These are phyloP conservation scores for Epichloe brachyelytri DNA, from an alignment of 2,329 filamentous ascomycete genomes.

Conservation along the genomic window DNA sequence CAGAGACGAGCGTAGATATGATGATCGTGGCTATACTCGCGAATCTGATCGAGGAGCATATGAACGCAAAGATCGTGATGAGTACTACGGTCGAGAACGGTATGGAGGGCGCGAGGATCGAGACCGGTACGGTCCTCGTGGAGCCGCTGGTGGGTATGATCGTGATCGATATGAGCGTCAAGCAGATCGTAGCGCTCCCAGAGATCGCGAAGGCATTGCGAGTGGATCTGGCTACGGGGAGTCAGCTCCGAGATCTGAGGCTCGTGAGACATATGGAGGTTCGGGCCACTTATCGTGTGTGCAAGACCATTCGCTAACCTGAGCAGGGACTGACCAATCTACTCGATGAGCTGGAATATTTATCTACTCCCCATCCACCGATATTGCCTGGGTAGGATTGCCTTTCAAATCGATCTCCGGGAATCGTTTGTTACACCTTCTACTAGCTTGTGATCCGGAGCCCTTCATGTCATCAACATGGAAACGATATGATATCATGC, in stretches of 20 bases:
- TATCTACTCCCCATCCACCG: not conserved
- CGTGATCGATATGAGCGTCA: constrained; percentile 36
- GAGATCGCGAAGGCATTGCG: constrained; percentile 26
- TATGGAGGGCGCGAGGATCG: constrained; percentile 33
- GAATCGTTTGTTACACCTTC: not conserved
- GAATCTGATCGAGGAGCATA: constrained; percentile 44
- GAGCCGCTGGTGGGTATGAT: constrained; percentile 31
- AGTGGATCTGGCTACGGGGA: constrained; percentile 27
- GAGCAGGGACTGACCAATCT: constrained; percentile 18
- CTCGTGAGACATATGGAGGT: constrained; percentile 32
- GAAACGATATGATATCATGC: not conserved
- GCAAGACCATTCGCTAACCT: constrained; percentile 14
- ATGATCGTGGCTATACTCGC: constrained; percentile 36
- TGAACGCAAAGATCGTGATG: constrained; percentile 35
- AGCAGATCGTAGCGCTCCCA: constrained; percentile 26
- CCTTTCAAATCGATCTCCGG: not conserved
- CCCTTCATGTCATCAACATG: not conserved
- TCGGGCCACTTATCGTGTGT: constrained; percentile 11
- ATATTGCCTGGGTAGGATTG: not conserved
- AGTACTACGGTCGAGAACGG: constrained; percentile 25
- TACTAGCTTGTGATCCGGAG: not conserved
- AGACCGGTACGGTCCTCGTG: constrained; percentile 27
- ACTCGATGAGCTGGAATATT: constrained; percentile 4
- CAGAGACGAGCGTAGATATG: constrained; percentile 30
- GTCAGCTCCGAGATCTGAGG: constrained; percentile 28